Base-by-base conservation (phyloP, 2,329 filamentous ascomycete genomes). In the Alternaria dauci region DNA sequence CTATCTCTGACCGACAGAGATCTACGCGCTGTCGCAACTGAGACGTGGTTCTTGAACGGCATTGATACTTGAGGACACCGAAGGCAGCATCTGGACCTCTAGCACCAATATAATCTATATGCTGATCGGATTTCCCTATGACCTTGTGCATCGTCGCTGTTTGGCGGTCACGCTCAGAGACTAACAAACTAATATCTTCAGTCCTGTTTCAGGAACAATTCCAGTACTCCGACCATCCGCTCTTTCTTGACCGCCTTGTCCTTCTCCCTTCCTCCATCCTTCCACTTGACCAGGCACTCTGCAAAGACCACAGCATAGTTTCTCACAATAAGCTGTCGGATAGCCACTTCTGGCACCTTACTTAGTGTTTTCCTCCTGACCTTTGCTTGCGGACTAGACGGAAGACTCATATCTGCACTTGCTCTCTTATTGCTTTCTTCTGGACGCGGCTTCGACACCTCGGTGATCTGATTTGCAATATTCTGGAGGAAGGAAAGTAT, bases 401-500 rank as follows among this genome's bases (percentile, higher is more conserved):
- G 66, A 25, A 58, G 55, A 14, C 55, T 58, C 55, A 72, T 61
- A 50, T 72, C 72, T 23, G 68, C 39, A 60, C 75, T 76, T 5
- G 73, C 68, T 7, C 71, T 64, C 28, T 74, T 67, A 14, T 28
- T 52, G 8, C 18, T 54, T 11, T 71, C 66, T 2, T 71, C 67
- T 5, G 67, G 58, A 7, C 68, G 59, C 0, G 70, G 67, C 56
- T 67, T 67, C 5, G 67, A 68, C 28, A 71, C 63, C 34, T 67
- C 66, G 56, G 81, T 72, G 7, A 89, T 77, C 69, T 90, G 87
- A 34, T 81, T 81, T 28, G 84, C 79, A 38, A 90, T 83, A 11
- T 85, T 83, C 23, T 84, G 83, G 11, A 97, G 83, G 79, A 93
- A 94, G 8, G 91, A 89, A 0, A 90, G 92, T 16, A 97, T 81